Percentiles rank a stretch among this genome's conserved stretches.
These are phyloP conservation scores for Nicotiana paniculata DNA, from an alignment of 257 asterid genomes.

Conservation along the genomic window DNA sequence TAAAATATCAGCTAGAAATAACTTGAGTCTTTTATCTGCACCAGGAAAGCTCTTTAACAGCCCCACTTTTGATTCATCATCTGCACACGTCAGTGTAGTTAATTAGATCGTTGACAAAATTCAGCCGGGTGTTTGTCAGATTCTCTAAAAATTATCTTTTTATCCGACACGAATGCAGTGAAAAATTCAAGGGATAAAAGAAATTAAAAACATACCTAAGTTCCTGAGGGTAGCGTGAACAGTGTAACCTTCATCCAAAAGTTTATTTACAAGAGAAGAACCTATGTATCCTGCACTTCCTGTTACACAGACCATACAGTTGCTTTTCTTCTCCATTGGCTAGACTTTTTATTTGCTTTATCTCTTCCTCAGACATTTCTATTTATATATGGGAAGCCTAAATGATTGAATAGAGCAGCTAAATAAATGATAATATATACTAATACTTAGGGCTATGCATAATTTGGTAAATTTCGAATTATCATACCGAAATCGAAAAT, in stretches of 20 bases:
- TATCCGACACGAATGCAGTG: background rate
- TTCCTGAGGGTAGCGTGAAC: conserved; percentile 67
- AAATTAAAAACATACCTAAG: conserved; percentile 18
- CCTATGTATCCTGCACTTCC: conserved; percentile 66
- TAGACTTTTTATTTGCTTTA: background rate
- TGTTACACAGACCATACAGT: conserved; percentile 49
- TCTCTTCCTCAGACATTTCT: background rate
- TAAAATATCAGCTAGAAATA: conserved; percentile 64
- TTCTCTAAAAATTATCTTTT: background rate
- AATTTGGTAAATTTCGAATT: too few relatives aligned
- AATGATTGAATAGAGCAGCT: background rate
- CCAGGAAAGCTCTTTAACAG: conserved; percentile 35
- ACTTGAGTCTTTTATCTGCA: conserved; percentile 35
- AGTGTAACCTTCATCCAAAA: conserved; percentile 41
- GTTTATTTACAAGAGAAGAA: conserved; percentile 42
- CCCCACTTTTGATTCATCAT: conserved; percentile 48
- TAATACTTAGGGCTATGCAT: too few relatives aligned
- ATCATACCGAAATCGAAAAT: too few relatives aligned
- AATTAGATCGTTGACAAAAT: background rate
- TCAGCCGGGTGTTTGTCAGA: background rate
- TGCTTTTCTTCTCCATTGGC: conserved; percentile 6
- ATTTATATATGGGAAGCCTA: background rate
- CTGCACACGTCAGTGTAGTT: conserved; percentile 16
- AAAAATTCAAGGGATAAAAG: background rate
- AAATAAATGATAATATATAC: too few relatives aligned